Percentiles rank a stretch among this genome's conserved stretches.
phyloP scores from a whole-genome alignment of 2,329 filamentous ascomycete genomes.

The Trichophaea hybrida region DNA sequence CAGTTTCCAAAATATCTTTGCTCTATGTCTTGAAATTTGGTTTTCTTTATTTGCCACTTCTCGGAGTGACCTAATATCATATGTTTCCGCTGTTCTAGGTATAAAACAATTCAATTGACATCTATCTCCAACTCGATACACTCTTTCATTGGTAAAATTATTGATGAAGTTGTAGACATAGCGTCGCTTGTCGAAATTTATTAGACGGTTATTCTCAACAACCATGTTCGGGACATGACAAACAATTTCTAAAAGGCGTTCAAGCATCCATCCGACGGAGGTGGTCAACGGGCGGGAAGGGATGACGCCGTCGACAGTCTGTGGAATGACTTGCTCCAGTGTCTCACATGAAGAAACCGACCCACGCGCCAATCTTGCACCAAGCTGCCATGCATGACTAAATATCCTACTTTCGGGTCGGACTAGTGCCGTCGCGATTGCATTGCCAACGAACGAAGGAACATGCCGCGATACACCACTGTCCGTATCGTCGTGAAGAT shows the following conservation, averaged over 20 bases:
- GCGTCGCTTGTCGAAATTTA: conserved; percentile 29
- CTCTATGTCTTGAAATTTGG: conserved; percentile 19
- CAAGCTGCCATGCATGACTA: conserved; percentile 25
- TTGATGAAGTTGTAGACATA: conserved; percentile 29
- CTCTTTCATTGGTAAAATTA: conserved; percentile 26
- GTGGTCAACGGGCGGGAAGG: conserved; percentile 24
- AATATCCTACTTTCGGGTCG: conserved; percentile 27
- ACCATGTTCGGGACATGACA: conserved; percentile 29
- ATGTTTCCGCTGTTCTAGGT: conserved; percentile 4
- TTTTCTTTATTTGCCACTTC: conserved; percentile 26
- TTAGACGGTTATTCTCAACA: conserved; percentile 28
- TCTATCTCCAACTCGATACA: neutral
- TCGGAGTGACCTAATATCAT: conserved; percentile 22
- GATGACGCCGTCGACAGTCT: neutral
- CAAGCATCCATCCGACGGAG: conserved; percentile 28
- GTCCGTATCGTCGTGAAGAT: conserved; percentile 26
- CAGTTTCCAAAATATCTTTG: conserved; percentile 26
- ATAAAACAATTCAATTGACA: neutral
- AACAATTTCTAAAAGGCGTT: conserved; percentile 28
- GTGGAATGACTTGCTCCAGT: conserved; percentile 26
- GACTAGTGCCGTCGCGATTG: conserved; percentile 26
- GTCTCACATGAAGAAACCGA: conserved; percentile 23
- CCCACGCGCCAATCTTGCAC: conserved; percentile 21
- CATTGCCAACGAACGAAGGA: conserved; percentile 27
- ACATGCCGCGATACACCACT: conserved; percentile 24